phyloP scores from a whole-genome alignment of 1,284 basidiomycete species.

The Fomitopsis pinicola region DNA sequence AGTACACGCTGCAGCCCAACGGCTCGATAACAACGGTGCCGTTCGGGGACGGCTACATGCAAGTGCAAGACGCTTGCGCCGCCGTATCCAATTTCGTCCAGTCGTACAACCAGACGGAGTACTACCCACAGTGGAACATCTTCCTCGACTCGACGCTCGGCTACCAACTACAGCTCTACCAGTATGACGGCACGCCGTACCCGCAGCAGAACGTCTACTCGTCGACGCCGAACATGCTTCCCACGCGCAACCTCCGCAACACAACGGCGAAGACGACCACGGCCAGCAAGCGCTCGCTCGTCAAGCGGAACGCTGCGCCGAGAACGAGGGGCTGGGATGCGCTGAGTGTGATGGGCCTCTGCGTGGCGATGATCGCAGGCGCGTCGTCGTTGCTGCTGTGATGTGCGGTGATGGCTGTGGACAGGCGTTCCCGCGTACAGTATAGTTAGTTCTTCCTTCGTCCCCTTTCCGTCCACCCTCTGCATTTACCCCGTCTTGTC shows the following conservation, averaged over 20 bases:
- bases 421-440: not conserved
- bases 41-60: conserved; percentile 82
- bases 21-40: conserved; percentile 74
- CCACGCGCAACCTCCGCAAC: conserved; percentile 50
- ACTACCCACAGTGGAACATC: conserved; percentile 54
- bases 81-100: conserved; percentile 83
- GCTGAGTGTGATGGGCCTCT: conserved; percentile 7
- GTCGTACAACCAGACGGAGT: conserved; percentile 68
- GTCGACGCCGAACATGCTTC: conserved; percentile 62
- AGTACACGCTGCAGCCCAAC: conserved; percentile 61
- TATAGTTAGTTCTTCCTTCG: not conserved
- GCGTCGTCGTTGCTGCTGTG: conserved; percentile 15
- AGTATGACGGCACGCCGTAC: conserved; percentile 59
- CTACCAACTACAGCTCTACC: conserved; percentile 61
- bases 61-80: conserved; percentile 88
- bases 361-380: conserved; percentile 12
- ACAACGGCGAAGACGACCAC: conserved; percentile 20
- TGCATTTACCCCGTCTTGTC: not conserved
- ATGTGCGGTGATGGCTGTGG: not conserved
- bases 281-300: conserved; percentile 4
- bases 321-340: conserved; percentile 15
- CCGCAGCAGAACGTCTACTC: conserved; percentile 59
- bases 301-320: conserved; percentile 9
- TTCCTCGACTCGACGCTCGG: conserved; percentile 51
- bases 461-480: not conserved